phyloP scores from a whole-genome alignment of 306 rosid genomes.

The Chamaecrista fasciculata region DNA sequence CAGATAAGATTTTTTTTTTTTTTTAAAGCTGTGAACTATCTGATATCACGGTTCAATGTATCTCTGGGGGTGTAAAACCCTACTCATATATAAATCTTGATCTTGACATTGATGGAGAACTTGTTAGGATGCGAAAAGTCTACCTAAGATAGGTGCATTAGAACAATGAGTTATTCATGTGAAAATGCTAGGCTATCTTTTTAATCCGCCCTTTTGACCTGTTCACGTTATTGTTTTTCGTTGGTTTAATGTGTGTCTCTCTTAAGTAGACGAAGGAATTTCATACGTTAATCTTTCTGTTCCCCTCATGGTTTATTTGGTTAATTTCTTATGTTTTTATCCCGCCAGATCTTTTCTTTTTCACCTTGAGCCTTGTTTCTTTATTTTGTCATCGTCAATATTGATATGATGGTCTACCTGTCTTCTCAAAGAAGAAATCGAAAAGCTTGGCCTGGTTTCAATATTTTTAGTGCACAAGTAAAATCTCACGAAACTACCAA shows the following conservation, averaged over 20 bases:
- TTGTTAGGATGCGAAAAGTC: neutral
- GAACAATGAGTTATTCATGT: neutral
- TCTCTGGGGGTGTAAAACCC: slow-evolving; percentile 17
- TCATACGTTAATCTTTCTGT: neutral
- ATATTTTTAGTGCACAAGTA: no score
- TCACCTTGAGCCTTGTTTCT: no score
- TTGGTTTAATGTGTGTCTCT: neutral
- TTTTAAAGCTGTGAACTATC: slow-evolving; percentile 3
- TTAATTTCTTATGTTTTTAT: no score
- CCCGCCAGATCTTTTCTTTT: no score
- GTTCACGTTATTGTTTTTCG: neutral
- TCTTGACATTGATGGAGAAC: neutral
- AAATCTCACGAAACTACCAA: no score
- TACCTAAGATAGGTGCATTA: neutral
- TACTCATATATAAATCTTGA: slow-evolving; percentile 5
- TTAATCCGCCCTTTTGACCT: neutral
- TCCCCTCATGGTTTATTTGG: neutral
- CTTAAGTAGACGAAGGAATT: neutral
- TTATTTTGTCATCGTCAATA: neutral
- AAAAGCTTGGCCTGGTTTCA: no score
- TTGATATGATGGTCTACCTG: neutral
- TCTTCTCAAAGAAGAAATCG: neutral
- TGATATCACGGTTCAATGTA: slow-evolving; percentile 31
- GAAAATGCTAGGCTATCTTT: neutral
- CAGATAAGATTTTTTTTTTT: slow-evolving; percentile 25